A percentile compares a stretch with the other conserved stretches of the same genome.
Conservation (phyloP, 768 basidiomycete species). For the Boletus reticulatus region DNA sequence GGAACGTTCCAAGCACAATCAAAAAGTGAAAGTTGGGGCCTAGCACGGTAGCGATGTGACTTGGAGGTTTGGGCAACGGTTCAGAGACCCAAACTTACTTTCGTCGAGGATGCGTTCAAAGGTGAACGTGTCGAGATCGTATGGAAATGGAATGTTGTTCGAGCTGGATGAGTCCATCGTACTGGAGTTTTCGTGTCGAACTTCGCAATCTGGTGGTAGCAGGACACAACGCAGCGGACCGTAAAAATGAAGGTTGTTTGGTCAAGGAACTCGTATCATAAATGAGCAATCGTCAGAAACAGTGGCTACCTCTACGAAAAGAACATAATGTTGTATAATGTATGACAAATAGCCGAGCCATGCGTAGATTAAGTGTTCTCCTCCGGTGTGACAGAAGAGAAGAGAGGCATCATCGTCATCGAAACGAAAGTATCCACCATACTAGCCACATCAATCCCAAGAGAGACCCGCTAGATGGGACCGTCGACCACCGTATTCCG, state of each 20-base stretch:
- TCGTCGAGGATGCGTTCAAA: slow-evolving; percentile 55
- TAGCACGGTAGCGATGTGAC: slow-evolving; percentile 16
- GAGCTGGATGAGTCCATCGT: background rate
- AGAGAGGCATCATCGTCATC: background rate
- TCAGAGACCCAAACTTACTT: slow-evolving; percentile 24
- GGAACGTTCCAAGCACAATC: slow-evolving; percentile 67
- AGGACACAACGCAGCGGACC: no score
- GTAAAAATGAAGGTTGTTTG: no score
- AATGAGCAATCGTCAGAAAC: no score
- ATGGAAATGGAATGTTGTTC: background rate
- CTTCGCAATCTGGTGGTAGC: no score
- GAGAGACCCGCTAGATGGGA: slow-evolving; percentile 4
- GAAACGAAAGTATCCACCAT: slow-evolving; percentile 13
- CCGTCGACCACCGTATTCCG: slow-evolving; percentile 2
- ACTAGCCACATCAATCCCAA: slow-evolving; percentile 15
- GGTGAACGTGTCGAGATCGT: slow-evolving; percentile 44
- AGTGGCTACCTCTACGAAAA: no score
- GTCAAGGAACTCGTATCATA: no score
- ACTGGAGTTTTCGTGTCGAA: background rate
- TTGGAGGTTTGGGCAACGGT: background rate
- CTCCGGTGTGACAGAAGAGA: background rate
- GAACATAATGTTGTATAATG: no score
- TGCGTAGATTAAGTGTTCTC: background rate
- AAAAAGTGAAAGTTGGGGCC: slow-evolving; percentile 62
- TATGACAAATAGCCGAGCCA: background rate